Evolutionary conservation across 1,139 yeast species (phyloP), one percentile per base, ranked within the genome.

Genomic region (Lodderomyces jiufengensis): DNA sequence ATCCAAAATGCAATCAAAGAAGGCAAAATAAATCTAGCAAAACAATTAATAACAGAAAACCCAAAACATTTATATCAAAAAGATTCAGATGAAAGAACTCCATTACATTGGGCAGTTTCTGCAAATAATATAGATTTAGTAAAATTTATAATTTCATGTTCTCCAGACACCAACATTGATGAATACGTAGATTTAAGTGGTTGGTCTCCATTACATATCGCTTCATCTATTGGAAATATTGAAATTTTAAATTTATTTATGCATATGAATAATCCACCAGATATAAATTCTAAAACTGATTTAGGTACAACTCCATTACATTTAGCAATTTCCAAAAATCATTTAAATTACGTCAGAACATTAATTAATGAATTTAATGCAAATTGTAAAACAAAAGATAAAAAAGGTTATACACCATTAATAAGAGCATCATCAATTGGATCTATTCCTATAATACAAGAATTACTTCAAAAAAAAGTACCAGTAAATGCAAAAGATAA

Each of bases 51-150:
- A 7, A 54, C 63, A 3, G 66, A 69, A 26, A 57, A 71, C 33
- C 82, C 87, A 6, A 59, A 63, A 20, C 47, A 64, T 9, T 72
- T 73, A 3, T 46, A 70, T 3, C 36, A 50, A 12, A 63, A 60
- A 43, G 97, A 90, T 53, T 73, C 69, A 5, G 97, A 88, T 52
- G 84, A 80, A 3, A 71, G 97, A 44, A 80, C 85, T 2, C 84
- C 96, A 3, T 62, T 90, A 34, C 95, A 86, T 54, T 90, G 97
- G 97, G 96, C 97, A 1, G 77, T 82, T 25, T 78, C 95, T 1
- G 69, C 70, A 47, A 76, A 79, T 38, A 71, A 80, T 43, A 49
- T 59, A 9, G 79, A 75, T 23, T 64, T 84, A 20, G 80, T 78
- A 1, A 58, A 73, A 27, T 55, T 65, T 29, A 59, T 84, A 10